These are phyloP conservation scores for Alternaria tenuissima DNA, from an alignment of 2,329 filamentous ascomycete genomes.

Conservation along the genomic window DNA sequence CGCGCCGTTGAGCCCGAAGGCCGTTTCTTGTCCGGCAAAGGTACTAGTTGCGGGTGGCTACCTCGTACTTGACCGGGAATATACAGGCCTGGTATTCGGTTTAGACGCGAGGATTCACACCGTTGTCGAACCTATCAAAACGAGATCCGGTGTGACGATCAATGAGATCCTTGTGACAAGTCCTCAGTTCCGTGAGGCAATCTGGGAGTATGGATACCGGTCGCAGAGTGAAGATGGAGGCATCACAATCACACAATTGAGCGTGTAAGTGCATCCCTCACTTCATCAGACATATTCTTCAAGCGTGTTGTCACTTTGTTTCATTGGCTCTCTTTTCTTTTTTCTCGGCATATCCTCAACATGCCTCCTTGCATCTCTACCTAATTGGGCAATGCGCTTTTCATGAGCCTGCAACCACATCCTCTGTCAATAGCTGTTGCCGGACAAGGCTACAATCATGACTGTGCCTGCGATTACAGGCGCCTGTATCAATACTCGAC, in stretches of 20 bases:
- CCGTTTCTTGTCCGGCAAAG: constrained; percentile 91
- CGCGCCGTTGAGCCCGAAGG: constrained; percentile 33
- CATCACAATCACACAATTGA: constrained; percentile 79
- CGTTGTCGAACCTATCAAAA: constrained; percentile 63
- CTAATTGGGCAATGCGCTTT: constrained; percentile 19
- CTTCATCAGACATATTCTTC: background rate
- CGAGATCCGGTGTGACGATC: constrained; percentile 67
- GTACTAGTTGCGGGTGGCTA: constrained; percentile 95
- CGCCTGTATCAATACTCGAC: background rate
- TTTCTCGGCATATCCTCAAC: background rate
- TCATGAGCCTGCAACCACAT: constrained; percentile 6
- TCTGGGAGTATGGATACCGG: constrained; percentile 87
- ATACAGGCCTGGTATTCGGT: constrained; percentile 77
- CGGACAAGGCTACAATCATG: background rate
- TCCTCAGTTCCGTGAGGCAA: constrained; percentile 86
- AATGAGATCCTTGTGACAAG: constrained; percentile 85
- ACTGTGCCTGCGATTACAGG: background rate
- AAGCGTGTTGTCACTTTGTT: background rate
- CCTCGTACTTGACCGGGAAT: constrained; percentile 86
- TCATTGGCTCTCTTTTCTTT: constrained; percentile 6
- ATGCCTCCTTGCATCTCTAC: constrained; percentile 10
- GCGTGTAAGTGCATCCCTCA: constrained; percentile 67
- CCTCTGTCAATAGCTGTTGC: background rate
- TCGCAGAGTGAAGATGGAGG: constrained; percentile 76
- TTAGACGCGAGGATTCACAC: constrained; percentile 71